A percentile compares a stretch with the other conserved stretches of the same genome.
Conservation (phyloP, 805 yeast species). For the Debaryomyces maramus region DNA sequence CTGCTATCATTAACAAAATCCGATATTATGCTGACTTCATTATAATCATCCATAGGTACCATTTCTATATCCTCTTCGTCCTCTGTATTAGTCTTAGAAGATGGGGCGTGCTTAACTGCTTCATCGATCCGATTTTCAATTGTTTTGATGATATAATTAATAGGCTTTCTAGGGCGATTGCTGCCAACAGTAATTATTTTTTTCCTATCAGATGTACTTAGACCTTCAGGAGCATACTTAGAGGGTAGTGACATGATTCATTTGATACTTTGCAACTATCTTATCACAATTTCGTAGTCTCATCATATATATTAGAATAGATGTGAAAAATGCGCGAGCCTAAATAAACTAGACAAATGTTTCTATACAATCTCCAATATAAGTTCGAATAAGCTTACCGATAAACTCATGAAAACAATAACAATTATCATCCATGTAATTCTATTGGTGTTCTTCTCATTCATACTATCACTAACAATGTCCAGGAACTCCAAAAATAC, state of each 20-base stretch:
- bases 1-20: constrained; percentile 26
- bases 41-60: constrained; percentile 48
- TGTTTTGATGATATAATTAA: constrained; percentile 20
- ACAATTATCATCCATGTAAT: constrained; percentile 88
- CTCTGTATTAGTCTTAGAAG: constrained; percentile 1
- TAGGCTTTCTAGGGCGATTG: constrained; percentile 15
- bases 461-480: constrained; percentile 89
- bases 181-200: constrained; percentile 27
- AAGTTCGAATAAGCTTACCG: constrained; percentile 74
- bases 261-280: not conserved
- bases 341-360: too few species aligned
- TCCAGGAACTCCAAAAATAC: constrained; percentile 93
- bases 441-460: constrained; percentile 87
- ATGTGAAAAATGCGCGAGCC: not conserved
- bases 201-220: constrained; percentile 22
- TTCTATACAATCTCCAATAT: constrained; percentile 48
- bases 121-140: constrained; percentile 27
- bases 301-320: too few species aligned
- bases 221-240: constrained; percentile 37
- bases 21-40: constrained; percentile 45
- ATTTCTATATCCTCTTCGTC: constrained; percentile 45
- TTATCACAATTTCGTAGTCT: too few species aligned
- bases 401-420: constrained; percentile 73
- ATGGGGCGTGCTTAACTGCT: constrained; percentile 14
- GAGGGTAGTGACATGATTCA: constrained; percentile 32